Conservation (phyloP, 2,329 filamentous ascomycete genomes). For the Podosphaera leucotricha region DNA sequence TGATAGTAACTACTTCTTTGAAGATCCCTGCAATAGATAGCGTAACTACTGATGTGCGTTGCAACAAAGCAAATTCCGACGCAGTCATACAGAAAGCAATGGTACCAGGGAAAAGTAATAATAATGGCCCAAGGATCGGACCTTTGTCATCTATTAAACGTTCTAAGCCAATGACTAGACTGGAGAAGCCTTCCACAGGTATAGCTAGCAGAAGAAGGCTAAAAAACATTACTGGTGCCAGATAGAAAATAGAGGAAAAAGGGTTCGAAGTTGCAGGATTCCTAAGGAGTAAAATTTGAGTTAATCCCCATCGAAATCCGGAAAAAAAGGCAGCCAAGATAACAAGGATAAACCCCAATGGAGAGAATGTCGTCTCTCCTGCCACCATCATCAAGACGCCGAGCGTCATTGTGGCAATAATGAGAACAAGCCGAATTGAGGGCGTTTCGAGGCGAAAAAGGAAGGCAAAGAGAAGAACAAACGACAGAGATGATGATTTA, state of each 20-base stretch:
- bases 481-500: constrained; percentile 88
- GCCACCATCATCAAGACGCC: constrained; percentile 98
- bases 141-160: constrained; percentile 46
- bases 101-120: constrained; percentile 71
- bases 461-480: constrained; percentile 88
- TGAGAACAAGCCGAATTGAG: constrained; percentile 62
- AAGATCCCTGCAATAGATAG: constrained; percentile 94
- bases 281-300: constrained; percentile 79
- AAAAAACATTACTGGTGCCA: constrained; percentile 92
- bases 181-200: constrained; percentile 56
- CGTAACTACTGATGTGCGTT: constrained; percentile 88
- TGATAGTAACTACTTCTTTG: constrained; percentile 95
- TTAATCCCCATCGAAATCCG: constrained; percentile 95
- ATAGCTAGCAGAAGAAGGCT: constrained; percentile 60
- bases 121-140: constrained; percentile 34
- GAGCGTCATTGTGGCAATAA: constrained; percentile 76
- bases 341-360: constrained; percentile 71
- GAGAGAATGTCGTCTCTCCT: constrained; percentile 74
- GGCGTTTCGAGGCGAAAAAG: constrained; percentile 75
- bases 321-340: constrained; percentile 89
- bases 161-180: constrained; percentile 41
- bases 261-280: constrained; percentile 92
- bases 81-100: constrained; percentile 95
- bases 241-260: constrained; percentile 89
- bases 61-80: constrained; percentile 81